Evolutionary conservation across 306 rosid genomes (phyloP).

Genomic region (Argentina anserina): DNA sequence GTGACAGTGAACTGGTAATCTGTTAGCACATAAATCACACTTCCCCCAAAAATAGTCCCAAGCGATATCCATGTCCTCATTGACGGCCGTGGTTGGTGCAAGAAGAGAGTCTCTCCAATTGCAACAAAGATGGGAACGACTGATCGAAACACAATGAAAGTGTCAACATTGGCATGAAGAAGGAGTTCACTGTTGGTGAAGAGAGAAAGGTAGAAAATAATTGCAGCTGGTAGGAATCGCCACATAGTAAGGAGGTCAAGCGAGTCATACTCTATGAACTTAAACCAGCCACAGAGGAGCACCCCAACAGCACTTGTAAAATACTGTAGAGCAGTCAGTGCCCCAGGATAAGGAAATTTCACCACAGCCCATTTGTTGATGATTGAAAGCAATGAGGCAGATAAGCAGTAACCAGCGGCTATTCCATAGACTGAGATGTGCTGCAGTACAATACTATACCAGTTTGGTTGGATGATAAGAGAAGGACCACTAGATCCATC

Average conservation of each 20-base stretch:
- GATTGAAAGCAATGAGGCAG: constrained; percentile 83
- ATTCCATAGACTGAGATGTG: constrained; percentile 66
- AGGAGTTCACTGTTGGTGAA: constrained; percentile 85
- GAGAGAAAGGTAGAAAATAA: constrained; percentile 75
- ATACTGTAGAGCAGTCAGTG: constrained; percentile 78
- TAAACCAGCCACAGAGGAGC: constrained; percentile 48
- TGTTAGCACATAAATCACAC: constrained; percentile 63
- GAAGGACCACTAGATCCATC: constrained; percentile 29
- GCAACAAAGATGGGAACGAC: constrained; percentile 83
- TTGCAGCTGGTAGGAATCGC: constrained; percentile 74
- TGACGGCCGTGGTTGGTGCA: constrained; percentile 77
- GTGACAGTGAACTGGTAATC: constrained; percentile 68
- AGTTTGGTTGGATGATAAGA: constrained; percentile 30
- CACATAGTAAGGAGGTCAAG: constrained; percentile 69
- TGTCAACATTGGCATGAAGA: constrained; percentile 85
- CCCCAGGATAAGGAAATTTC: constrained; percentile 92
- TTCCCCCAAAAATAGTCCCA: constrained; percentile 65
- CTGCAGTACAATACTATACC: constrained; percentile 40
- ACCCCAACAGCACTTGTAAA: constrained; percentile 83
- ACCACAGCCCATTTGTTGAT: constrained; percentile 92
- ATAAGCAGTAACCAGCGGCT: constrained; percentile 82
- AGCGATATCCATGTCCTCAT: constrained; percentile 66
- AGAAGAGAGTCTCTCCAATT: constrained; percentile 70
- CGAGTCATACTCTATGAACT: constrained; percentile 51
- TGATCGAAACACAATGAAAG: constrained; percentile 78